phyloP scores from a whole-genome alignment of 305 asterid species.

The Petunia hybrid region DNA sequence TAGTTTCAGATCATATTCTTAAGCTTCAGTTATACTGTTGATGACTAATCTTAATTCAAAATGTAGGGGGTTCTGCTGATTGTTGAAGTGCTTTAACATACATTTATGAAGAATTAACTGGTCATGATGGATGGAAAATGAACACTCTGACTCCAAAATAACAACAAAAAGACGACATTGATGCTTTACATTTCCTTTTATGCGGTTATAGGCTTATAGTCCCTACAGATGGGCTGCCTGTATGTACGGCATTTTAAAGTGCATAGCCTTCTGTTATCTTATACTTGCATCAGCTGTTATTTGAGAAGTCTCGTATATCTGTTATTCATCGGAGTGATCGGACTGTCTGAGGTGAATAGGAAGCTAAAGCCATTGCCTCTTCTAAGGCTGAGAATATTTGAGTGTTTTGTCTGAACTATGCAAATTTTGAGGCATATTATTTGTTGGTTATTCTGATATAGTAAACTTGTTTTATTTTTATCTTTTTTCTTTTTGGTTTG shows the following conservation, averaged over 20 bases:
- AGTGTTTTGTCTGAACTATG: neutral
- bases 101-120: too few species aligned
- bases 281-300: slow-evolving; percentile 17
- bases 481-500: neutral
- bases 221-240: too few species aligned
- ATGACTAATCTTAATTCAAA: slow-evolving; percentile 20
- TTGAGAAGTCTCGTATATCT: slow-evolving; percentile 21
- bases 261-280: slow-evolving; percentile 17
- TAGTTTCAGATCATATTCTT: neutral
- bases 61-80: neutral
- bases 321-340: neutral
- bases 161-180: too few species aligned
- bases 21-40: neutral
- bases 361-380: slow-evolving; percentile 9
- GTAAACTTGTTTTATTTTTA: neutral
- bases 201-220: too few species aligned
- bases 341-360: neutral
- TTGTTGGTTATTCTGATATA: slow-evolving; percentile 24
- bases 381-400: neutral
- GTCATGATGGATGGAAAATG: too few species aligned
- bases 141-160: too few species aligned
- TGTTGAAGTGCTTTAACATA: slow-evolving; percentile 13
- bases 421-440: slow-evolving; percentile 5
- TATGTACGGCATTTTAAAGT: neutral
- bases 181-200: too few species aligned